A percentile compares a stretch with the other conserved stretches of the same genome.
Evolutionary conservation across 208 protist species (phyloP).

Genomic region (Trypanosoma melophagium): DNA sequence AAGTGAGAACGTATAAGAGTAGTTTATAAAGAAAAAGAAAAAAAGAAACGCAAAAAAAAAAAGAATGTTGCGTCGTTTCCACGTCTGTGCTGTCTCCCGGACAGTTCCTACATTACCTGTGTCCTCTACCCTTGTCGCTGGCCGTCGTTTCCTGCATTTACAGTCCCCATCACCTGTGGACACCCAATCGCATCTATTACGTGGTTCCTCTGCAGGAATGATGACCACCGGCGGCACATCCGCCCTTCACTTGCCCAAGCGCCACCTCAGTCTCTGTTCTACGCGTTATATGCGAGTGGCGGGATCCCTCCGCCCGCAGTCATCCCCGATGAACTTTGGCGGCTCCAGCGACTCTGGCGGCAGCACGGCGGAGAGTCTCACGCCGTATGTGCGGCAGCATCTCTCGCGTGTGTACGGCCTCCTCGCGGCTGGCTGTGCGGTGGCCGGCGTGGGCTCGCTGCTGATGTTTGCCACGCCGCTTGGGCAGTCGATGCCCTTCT

Average conservation of each 20-base stretch:
- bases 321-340: slow-evolving; percentile 47
- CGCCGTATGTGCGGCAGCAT: slow-evolving; percentile 80
- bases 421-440: slow-evolving; percentile 46
- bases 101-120: slow-evolving; percentile 13
- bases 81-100: slow-evolving; percentile 10
- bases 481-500: slow-evolving; percentile 67
- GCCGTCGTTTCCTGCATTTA: slow-evolving; percentile 12
- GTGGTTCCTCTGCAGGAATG: neutral
- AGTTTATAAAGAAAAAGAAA: neutral
- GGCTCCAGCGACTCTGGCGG: slow-evolving; percentile 31
- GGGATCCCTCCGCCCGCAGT: slow-evolving; percentile 33
- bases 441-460: slow-evolving; percentile 44
- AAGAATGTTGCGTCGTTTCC: slow-evolving; percentile 28
- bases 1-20: slow-evolving; percentile 3
- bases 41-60: slow-evolving; percentile 11
- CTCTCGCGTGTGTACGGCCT: slow-evolving; percentile 83
- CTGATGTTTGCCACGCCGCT: slow-evolving; percentile 86
- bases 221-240: slow-evolving; percentile 3
- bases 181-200: too few relatives aligned
- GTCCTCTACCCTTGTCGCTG: slow-evolving; percentile 13
- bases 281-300: slow-evolving; percentile 23
- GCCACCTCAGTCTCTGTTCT: slow-evolving; percentile 19
- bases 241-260: slow-evolving; percentile 4
- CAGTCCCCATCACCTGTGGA: neutral
- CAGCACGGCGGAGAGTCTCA: slow-evolving; percentile 72